Base-by-base conservation (phyloP, 306 rosid species). In the Urtica urens region DNA sequence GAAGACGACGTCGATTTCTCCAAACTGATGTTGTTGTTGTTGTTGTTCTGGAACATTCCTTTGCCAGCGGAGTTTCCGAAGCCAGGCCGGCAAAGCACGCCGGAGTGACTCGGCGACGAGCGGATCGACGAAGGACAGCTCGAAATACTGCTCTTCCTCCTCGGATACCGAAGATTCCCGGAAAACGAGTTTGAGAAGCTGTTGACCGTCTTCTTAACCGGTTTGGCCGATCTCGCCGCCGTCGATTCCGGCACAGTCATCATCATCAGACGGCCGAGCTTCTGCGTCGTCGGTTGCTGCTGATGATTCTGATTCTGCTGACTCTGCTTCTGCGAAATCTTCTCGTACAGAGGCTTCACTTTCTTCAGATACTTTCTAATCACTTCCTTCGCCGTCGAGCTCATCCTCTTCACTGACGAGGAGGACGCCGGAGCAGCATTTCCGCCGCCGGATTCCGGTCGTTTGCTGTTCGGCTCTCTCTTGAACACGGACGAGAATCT, bases 121-220 rank as follows among this genome's bases (percentile, higher is more conserved):
- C 92, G 62, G 59, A 76, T 85, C 2, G 99, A 90, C 22, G 99
- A 85, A 13, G 99, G 99, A 14, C 95, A 82, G 57, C 97, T 90
- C 0, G 99, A 74, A 16, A 70, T 59, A 38, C 72, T 72, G 63
- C 75, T 77, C 48, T 72, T 75, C 55, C 68, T 77, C 23, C 83
- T 41, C 1, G 93, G 94, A 49, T 81, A 75, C 63, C 85, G 77
- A 48, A 90, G 44, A 21, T 90, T 90, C 16, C 97, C 97, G 0
- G 95, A 90, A 39, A 90, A 90, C 0, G 97, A 84, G n/a, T 81
- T 82, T 50, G 92, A 84, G 38, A 81, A 54, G 20, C 41, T 60
- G 1, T 13, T n/a, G 37, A 23, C 14, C 38, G 3, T 15, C 23
- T 19, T 16, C n/a, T 35, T 9, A 14, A 35, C 3, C 5, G 40